Evolutionary conservation across 2,329 filamentous ascomycete genomes (phyloP), one percentile per base, ranked within the genome.

Genomic region (Trichoderma pleuroti): DNA sequence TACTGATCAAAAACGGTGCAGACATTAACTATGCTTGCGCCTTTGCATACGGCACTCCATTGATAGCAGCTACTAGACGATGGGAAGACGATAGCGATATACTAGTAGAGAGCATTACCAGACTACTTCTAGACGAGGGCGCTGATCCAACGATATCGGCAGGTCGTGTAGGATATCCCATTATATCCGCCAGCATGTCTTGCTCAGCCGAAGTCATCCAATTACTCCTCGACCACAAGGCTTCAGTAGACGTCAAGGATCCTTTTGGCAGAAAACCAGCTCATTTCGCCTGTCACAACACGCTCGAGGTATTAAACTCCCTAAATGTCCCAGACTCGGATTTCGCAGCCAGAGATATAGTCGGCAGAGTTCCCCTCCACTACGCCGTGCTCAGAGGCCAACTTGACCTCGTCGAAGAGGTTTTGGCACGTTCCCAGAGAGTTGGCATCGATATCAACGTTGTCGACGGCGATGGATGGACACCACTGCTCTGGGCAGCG

Each of bases 311-410:
- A 2, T 26, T 68, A 18, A 60, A 60, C 11, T 4, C 12, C 36
- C 54, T 68, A n/a, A 14, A 52, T 16, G 18, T 68, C 39, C 52
- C 65, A 14, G 54, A 68, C 11, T 59, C 52, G 4, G 56, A 60
- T 8, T 60, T 68, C 4, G 54, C 32, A 14, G 52, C 39, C 52
- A 68, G n/a, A 21, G 52, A 68, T 32, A n/a, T 42, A n/a, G 24
- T 68, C 14, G 65, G 54, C 14, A n/a, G 65, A 46, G 54, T 68
- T 18, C 65, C 65, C 30, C 54, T 68, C 30, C 52, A 68, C 12
- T 68, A 60, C 11, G 54, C 65, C 24, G 65, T 60, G 28, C 18
- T 60, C 52, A 68, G 54, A 26, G 54, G 65, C 16, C 65, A 60
- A 14, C 1, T 60, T 36, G 65, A 61, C 24, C 65, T 60, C 14